Evolutionary conservation across 306 rosid genomes (phyloP), one percentile per base, ranked within the genome.

Genomic region (Sphenostylis stenocarpa): DNA sequence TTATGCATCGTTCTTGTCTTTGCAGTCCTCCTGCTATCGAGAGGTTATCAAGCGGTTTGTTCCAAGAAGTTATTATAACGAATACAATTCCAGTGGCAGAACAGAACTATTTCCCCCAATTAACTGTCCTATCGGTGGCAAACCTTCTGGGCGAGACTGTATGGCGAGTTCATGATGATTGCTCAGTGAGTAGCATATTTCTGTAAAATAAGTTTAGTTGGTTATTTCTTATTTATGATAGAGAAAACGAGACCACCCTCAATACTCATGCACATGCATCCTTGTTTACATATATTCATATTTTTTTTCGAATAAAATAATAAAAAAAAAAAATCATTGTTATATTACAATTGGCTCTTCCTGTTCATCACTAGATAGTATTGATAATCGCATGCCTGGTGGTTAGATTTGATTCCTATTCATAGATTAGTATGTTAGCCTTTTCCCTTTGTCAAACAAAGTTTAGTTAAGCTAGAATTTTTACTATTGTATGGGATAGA

Each of bases 161-260:
- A 60, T 95, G 99, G 99, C 99, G 98, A 67, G 98, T 95, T 68
- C 98, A 95, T 62, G 99, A 92, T 57, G 99, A 95, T 80, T 95
- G 99, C 87, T 92, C 99, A 72, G 99, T 95, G 87, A 95, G 98
- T 87, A 87, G 89, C 80, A 86, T 90, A 80, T 91, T 86, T 85
- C 87, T 79, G 82, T 88, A 85, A 86, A 79, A 67, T 78, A 39
- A 60, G 69, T 34, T 64, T 38, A 55, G 26, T 33, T 68, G 11
- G 41, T 57, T 58, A 48, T 57, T 73, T 80, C 9, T 63, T n/a
- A 75, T 73, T 72, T 56, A 70, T 63, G 68, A 14, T 67, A 65
- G 63, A 55, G 56, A 61, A 24, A 80, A 24, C 3, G 51, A 17
- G 26, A 63, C 58, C 78, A 34, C 51, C 47, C 72, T 69, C 81